A percentile compares a stretch with the other conserved stretches of the same genome.
phyloP scores from a whole-genome alignment of 139 green algal species.

The Chlorella ohadii region DNA sequence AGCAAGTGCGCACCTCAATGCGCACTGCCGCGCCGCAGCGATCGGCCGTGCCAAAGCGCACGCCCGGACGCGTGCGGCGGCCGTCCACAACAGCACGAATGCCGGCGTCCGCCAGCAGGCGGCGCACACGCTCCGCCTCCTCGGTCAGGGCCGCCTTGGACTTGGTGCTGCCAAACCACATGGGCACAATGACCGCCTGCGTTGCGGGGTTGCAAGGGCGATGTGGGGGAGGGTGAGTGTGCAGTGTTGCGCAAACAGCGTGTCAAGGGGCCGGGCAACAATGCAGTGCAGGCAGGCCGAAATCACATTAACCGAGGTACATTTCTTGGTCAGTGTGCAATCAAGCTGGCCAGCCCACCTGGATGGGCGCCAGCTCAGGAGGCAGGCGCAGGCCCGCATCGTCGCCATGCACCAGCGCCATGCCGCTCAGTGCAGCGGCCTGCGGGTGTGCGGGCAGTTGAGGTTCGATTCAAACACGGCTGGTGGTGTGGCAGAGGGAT shows the following conservation, averaged over 20 bases:
- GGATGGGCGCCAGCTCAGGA: constrained; percentile 86
- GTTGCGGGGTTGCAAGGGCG: too few species aligned
- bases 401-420: constrained; percentile 98
- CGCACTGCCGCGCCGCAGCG: constrained; percentile 86
- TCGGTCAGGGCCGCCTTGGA: neutral
- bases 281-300: too few species aligned
- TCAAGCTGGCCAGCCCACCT: constrained; percentile 68
- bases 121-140: constrained; percentile 23
- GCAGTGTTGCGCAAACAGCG: too few species aligned
- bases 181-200: neutral
- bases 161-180: neutral
- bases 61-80: constrained; percentile 73
- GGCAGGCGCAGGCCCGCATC: constrained; percentile 91
- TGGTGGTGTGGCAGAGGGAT: too few species aligned
- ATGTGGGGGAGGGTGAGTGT: neutral
- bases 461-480: too few species aligned
- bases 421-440: constrained; percentile 83
- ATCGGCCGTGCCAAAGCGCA: constrained; percentile 95
- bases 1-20: constrained; percentile 64
- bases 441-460: too few species aligned
- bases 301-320: too few species aligned
- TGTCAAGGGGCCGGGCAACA: too few species aligned
- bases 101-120: constrained; percentile 56
- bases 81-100: constrained; percentile 88
- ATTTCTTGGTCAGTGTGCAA: too few species aligned